Evolutionary conservation across 495 filamentous ascomycete genomes (phyloP).

Genomic region (Daldinia grandis): DNA sequence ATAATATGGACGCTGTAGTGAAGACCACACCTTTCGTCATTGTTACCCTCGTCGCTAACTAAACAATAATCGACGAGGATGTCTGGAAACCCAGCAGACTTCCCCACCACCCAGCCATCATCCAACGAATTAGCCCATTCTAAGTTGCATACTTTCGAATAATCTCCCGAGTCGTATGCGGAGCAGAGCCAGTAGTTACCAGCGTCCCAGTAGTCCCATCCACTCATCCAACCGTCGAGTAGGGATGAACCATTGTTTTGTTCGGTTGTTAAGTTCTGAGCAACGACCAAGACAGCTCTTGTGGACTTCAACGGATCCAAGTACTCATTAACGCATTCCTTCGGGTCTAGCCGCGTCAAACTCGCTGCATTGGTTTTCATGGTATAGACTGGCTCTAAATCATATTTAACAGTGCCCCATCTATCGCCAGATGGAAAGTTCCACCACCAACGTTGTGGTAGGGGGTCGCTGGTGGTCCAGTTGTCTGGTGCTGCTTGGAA

Average conservation of each 20-base stretch:
- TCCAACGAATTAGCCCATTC: background rate
- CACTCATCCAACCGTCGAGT: background rate
- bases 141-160: background rate
- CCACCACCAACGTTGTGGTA: background rate
- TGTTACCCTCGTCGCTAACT: background rate
- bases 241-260: background rate
- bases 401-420: background rate
- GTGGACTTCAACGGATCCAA: background rate
- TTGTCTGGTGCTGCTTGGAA: background rate
- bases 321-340: background rate
- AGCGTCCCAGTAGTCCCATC: constrained; percentile 8
- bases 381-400: background rate
- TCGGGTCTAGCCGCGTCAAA: background rate
- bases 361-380: background rate
- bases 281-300: background rate
- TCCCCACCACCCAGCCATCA: background rate
- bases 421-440: background rate
- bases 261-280: background rate
- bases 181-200: constrained; percentile 4
- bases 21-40: background rate
- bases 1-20: background rate
- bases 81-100: background rate
- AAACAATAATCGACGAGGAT: background rate
- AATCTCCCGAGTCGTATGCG: background rate
- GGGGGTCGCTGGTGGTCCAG: background rate